phyloP scores from a whole-genome alignment of 2,329 filamentous ascomycete species.

The Sporothrix humicola region DNA sequence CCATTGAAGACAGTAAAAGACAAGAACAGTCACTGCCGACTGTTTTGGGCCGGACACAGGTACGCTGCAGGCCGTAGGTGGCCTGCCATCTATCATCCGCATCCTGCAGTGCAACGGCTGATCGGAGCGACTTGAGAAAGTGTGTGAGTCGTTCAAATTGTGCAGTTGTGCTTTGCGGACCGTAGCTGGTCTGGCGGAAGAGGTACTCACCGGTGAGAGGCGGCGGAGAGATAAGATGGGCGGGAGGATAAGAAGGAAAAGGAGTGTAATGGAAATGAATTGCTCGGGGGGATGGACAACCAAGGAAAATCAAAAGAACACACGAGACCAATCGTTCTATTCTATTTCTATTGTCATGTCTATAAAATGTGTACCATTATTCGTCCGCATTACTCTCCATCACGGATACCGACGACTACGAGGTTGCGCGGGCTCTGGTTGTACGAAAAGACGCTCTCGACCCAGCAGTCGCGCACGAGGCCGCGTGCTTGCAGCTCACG shows the following conservation, averaged over 20 bases:
- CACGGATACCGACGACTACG: constrained; percentile 89
- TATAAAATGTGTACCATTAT: not conserved
- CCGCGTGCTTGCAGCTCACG: constrained; percentile 68
- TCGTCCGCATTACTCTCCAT: constrained; percentile 28
- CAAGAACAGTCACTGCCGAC: not conserved
- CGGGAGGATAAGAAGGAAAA: not conserved
- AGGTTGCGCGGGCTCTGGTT: constrained; percentile 83
- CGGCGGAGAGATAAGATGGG: not conserved
- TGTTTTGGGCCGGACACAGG: not conserved
- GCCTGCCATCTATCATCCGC: not conserved
- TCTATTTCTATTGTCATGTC: not conserved
- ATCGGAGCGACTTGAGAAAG: not conserved
- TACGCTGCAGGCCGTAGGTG: not conserved
- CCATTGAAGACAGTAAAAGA: not conserved
- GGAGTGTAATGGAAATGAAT: not conserved
- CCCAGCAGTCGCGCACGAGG: constrained; percentile 78
- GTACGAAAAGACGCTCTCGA: constrained; percentile 93
- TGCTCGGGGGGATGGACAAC: not conserved
- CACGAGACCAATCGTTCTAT: not conserved
- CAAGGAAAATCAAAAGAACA: not conserved
- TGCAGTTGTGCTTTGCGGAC: not conserved
- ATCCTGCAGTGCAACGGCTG: not conserved
- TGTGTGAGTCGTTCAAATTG: not conserved
- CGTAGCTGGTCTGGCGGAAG: constrained; percentile 11
- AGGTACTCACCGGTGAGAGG: not conserved